Conservation (phyloP, 306 rosid genomes). For the Boehmeria nivea region DNA sequence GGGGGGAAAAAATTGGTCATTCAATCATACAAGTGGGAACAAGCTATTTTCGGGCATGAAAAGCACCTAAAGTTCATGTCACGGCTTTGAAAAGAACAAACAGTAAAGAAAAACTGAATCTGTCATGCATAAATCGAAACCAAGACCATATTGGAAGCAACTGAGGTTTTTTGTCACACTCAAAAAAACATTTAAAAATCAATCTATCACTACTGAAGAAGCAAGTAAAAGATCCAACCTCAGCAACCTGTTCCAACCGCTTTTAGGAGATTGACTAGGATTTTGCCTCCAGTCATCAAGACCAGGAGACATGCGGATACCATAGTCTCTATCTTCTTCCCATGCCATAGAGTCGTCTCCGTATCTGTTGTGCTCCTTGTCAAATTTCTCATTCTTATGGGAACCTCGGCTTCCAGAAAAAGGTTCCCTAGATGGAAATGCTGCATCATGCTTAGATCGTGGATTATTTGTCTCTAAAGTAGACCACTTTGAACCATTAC, state of each 20-base stretch:
- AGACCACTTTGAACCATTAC: conserved; percentile 57
- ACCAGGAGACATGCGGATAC: conserved; percentile 67
- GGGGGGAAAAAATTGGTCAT: too few species aligned
- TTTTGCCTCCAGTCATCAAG: conserved; percentile 64
- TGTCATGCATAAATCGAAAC: background rate
- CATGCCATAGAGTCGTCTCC: conserved; percentile 44
- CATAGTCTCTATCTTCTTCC: conserved; percentile 56
- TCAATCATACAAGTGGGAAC: too few species aligned
- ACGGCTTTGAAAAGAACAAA: too few species aligned
- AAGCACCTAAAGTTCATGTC: too few species aligned
- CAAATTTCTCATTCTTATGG: conserved; percentile 42
- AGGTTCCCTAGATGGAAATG: conserved; percentile 48
- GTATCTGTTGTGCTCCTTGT: conserved; percentile 45
- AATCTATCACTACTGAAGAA: background rate
- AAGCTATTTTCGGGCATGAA: too few species aligned
- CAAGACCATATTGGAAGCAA: too few species aligned
- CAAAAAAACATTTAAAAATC: background rate
- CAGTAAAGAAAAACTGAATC: too few species aligned
- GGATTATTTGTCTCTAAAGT: conserved; percentile 48
- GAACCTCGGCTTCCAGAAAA: conserved; percentile 60
- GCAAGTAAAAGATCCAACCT: conserved; percentile 46
- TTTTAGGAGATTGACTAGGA: conserved; percentile 62
- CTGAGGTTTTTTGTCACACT: too few species aligned
- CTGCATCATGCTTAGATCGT: conserved; percentile 42
- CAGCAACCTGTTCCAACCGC: conserved; percentile 66